Evolutionary conservation across 2,329 filamentous ascomycete genomes (phyloP).

Genomic region (Hypoxylon sp.): DNA sequence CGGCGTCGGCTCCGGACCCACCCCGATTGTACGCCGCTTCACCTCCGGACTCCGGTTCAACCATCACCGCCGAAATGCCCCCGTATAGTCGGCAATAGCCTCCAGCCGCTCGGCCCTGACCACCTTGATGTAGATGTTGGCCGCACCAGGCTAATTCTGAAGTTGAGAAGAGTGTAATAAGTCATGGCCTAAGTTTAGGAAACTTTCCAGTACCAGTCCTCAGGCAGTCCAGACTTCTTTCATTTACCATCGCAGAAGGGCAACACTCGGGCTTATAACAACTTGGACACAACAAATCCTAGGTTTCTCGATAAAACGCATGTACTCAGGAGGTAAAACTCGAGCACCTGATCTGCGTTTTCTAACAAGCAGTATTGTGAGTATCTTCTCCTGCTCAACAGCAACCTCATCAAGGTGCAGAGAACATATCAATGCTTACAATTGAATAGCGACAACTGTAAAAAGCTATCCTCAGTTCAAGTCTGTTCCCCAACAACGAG

Average conservation of each 20-base stretch:
- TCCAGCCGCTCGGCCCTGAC: not conserved
- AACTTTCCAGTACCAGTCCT: not conserved
- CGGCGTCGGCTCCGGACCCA: too few relatives aligned
- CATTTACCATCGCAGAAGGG: not conserved
- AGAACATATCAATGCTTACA: not conserved
- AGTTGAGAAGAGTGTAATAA: not conserved
- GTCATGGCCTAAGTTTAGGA: not conserved
- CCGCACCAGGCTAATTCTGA: not conserved
- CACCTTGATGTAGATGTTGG: not conserved
- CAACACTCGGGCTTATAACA: not conserved
- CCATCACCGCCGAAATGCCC: not conserved
- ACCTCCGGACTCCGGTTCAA: not conserved
- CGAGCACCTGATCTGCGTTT: not conserved
- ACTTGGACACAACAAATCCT: not conserved
- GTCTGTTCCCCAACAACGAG: not conserved
- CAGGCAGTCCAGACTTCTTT: not conserved
- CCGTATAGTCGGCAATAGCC: not conserved
- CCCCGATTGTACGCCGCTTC: too few relatives aligned
- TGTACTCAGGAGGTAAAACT: not conserved
- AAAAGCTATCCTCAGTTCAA: not conserved
- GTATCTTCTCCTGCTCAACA: not conserved
- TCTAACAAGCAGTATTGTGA: not conserved
- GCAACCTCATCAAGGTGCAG: not conserved
- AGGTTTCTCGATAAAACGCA: too few relatives aligned
- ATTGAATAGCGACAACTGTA: not conserved